Conservation (phyloP, 2,329 filamentous ascomycete genomes). For the Monosporascus ibericus region DNA sequence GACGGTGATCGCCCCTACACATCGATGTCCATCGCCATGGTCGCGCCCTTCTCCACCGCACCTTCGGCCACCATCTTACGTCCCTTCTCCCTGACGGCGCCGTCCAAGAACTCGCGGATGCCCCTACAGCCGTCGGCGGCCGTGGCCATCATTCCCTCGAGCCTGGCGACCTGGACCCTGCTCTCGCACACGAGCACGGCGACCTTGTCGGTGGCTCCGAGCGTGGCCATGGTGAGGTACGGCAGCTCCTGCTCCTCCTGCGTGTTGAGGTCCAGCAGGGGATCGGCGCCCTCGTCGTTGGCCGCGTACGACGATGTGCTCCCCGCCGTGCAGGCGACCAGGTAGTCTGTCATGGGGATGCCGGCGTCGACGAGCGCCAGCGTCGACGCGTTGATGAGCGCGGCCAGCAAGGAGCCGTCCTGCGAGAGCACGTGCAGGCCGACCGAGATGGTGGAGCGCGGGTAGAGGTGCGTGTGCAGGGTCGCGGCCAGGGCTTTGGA, state of each 20-base stretch:
- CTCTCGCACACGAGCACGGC: slow-evolving; percentile 81
- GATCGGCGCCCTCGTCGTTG: slow-evolving; percentile 66
- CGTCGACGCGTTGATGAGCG: slow-evolving; percentile 84
- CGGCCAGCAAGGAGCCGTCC: slow-evolving; percentile 84
- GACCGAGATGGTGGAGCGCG: slow-evolving; percentile 77
- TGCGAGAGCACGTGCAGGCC: slow-evolving; percentile 82
- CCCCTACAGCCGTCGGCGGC: slow-evolving; percentile 89
- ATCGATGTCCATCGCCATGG: slow-evolving; percentile 47
- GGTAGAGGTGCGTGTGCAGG: slow-evolving; percentile 82
- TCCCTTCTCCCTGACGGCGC: slow-evolving; percentile 68
- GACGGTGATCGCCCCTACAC: slow-evolving; percentile 3
- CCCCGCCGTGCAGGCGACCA: slow-evolving; percentile 82
- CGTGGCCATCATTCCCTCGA: slow-evolving; percentile 91
- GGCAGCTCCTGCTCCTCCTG: slow-evolving; percentile 85
- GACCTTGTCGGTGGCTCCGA: slow-evolving; percentile 68
- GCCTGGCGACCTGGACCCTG: slow-evolving; percentile 69
- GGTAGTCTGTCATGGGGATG: slow-evolving; percentile 89
- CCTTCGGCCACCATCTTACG: slow-evolving; percentile 55
- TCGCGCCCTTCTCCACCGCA: slow-evolving; percentile 40
- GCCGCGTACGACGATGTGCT: slow-evolving; percentile 62
- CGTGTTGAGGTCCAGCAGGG: slow-evolving; percentile 71
- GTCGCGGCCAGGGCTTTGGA: slow-evolving; percentile 69
- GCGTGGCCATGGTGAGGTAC: slow-evolving; percentile 77
- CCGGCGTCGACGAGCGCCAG: slow-evolving; percentile 91
- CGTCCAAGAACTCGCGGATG: slow-evolving; percentile 74